These are phyloP conservation scores for Naganishia randhawae DNA, from an alignment of 768 basidiomycete genomes.

Conservation along the genomic window DNA sequence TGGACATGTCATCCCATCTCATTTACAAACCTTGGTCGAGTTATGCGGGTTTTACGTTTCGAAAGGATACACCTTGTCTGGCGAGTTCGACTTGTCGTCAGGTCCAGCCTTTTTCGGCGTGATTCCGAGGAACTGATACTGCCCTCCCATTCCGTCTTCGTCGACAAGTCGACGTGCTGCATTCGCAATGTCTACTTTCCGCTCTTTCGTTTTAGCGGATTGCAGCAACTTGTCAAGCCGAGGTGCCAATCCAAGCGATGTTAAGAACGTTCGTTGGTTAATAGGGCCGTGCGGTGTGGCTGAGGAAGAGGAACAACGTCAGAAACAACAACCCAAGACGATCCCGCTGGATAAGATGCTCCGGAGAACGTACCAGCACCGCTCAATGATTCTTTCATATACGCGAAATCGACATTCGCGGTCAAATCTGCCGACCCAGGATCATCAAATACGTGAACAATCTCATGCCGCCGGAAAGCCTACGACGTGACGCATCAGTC, in stretches of 20 bases:
- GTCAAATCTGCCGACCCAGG: constrained; percentile 91
- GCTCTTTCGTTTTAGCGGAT: constrained; percentile 54
- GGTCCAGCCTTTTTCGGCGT: constrained; percentile 36
- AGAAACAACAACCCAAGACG: background rate
- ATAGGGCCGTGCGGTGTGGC: constrained; percentile 64
- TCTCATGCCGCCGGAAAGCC: constrained; percentile 85
- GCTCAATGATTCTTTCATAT: constrained; percentile 70
- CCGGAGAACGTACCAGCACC: constrained; percentile 58
- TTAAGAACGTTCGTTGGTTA: constrained; percentile 71
- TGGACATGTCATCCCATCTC: background rate
- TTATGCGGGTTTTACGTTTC: background rate
- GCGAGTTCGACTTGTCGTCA: background rate
- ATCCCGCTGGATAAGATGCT: background rate
- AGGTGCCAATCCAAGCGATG: constrained; percentile 67
- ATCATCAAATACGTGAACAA: constrained; percentile 74
- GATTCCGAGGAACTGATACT: constrained; percentile 77
- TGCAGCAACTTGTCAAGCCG: constrained; percentile 65
- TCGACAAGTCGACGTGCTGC: constrained; percentile 74
- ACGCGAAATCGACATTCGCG: constrained; percentile 93
- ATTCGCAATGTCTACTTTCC: constrained; percentile 57
- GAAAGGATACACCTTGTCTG: constrained; percentile 8
- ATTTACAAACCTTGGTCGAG: background rate
- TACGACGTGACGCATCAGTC: constrained; percentile 43
- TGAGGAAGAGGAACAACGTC: constrained; percentile 30
- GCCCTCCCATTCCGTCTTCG: constrained; percentile 72